Conservation (phyloP, 345 rosid genomes). For the Linum tenue region DNA sequence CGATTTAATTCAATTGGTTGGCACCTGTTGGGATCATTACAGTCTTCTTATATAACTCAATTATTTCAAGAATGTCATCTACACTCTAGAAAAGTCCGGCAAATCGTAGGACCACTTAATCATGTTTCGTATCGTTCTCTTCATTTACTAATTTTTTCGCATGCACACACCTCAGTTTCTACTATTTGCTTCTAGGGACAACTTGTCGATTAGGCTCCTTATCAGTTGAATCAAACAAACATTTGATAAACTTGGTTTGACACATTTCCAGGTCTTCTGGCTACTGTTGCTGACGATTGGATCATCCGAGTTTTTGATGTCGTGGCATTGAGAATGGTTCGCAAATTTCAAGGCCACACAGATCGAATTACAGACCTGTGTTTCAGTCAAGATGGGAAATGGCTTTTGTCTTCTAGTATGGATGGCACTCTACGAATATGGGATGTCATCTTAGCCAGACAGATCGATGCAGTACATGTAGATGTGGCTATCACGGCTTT, state of each 20-base stretch:
- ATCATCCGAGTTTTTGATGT: constrained; percentile 68
- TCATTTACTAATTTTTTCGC: too few relatives aligned
- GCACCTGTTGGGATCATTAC: too few relatives aligned
- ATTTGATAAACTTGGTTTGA: neutral
- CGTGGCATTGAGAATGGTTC: constrained; percentile 70
- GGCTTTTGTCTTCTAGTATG: constrained; percentile 94
- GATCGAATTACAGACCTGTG: constrained; percentile 84
- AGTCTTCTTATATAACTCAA: too few relatives aligned
- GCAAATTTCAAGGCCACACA: constrained; percentile 88
- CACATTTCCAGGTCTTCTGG: constrained; percentile 68
- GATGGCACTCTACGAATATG: constrained; percentile 89
- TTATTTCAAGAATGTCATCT: too few relatives aligned
- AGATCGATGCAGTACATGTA: constrained; percentile 78
- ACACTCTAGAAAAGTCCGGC: too few relatives aligned
- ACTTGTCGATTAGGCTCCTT: too few relatives aligned
- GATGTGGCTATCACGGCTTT: constrained; percentile 77
- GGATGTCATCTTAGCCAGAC: constrained; percentile 85
- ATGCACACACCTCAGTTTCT: too few relatives aligned
- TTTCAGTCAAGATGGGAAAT: constrained; percentile 94
- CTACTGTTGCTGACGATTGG: constrained; percentile 80
- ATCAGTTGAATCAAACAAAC: too few relatives aligned
- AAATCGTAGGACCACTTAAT: too few relatives aligned
- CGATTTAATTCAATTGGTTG: too few relatives aligned
- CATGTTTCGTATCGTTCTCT: neutral
- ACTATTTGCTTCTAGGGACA: too few relatives aligned